Conservation (phyloP, 1,284 basidiomycete species). For the Malassezia globosa region DNA sequence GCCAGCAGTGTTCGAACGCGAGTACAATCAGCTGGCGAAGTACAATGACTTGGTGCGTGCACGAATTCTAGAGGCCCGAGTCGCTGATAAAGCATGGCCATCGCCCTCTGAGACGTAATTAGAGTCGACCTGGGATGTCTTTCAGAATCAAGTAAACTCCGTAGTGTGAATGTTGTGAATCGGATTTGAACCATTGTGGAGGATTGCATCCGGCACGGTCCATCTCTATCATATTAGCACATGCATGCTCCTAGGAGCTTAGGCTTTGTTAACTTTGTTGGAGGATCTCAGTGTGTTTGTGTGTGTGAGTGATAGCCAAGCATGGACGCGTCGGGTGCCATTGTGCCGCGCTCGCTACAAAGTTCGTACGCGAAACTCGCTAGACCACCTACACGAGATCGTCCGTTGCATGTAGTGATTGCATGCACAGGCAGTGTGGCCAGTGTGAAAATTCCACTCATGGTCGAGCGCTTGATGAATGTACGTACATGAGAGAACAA, state of each 20-base stretch:
- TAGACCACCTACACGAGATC: conserved; percentile 20
- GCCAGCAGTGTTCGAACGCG: neutral
- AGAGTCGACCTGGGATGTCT: too few relatives aligned
- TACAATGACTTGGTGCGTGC: conserved; percentile 1
- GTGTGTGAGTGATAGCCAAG: too few relatives aligned
- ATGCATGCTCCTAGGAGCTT: too few relatives aligned
- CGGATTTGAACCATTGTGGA: too few relatives aligned
- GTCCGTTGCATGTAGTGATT: conserved; percentile 59
- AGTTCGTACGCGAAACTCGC: conserved; percentile 28
- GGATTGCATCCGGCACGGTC: too few relatives aligned
- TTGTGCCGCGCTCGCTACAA: conserved; percentile 30
- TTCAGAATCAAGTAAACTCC: too few relatives aligned
- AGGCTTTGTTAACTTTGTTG: too few relatives aligned
- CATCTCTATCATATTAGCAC: too few relatives aligned
- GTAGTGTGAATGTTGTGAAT: too few relatives aligned
- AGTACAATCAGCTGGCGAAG: conserved; percentile 1
- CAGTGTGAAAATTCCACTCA: conserved; percentile 80
- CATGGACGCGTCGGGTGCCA: too few relatives aligned
- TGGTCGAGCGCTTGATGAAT: conserved; percentile 62
- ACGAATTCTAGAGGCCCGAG: neutral
- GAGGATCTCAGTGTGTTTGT: too few relatives aligned
- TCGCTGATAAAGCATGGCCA: conserved; percentile 3
- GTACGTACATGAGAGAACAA: too few relatives aligned
- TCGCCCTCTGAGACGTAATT: conserved; percentile 6
- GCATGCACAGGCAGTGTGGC: conserved; percentile 87